Conservation (phyloP, 805 yeast genomes). For the Saccharomyces kudriavzevii region DNA sequence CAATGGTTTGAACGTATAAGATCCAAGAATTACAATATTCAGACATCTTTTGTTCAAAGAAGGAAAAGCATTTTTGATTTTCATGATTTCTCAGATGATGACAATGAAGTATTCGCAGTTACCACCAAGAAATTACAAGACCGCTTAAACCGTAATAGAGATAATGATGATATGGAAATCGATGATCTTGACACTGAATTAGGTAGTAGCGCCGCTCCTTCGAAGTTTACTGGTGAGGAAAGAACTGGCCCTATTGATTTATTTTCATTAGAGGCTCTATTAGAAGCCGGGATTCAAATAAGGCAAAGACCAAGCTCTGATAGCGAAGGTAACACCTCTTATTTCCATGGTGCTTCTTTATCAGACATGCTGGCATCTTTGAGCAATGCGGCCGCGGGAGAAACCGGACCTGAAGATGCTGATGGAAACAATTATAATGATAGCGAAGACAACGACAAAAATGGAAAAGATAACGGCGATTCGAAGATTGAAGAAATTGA, state of each 20-base stretch:
- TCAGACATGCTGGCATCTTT: constrained; percentile 52
- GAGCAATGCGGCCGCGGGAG: constrained; percentile 33
- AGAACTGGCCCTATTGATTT: constrained; percentile 5
- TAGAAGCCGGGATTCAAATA: constrained; percentile 21
- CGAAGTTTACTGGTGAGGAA: not conserved
- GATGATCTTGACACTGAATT: constrained; percentile 3
- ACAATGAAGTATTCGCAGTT: constrained; percentile 31
- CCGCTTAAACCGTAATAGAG: constrained; percentile 20
- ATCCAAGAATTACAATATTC: constrained; percentile 34
- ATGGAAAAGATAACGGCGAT: constrained; percentile 4
- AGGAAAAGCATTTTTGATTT: constrained; percentile 40
- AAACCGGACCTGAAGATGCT: constrained; percentile 11
- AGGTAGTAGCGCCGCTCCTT: constrained; percentile 2
- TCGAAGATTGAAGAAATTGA: not conserved
- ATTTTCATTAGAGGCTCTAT: constrained; percentile 12
- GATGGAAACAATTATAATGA: constrained; percentile 11
- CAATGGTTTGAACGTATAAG: constrained; percentile 56
- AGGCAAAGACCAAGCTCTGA: constrained; percentile 39
- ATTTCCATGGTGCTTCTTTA: constrained; percentile 54
- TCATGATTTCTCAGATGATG: constrained; percentile 39
- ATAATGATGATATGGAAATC: constrained; percentile 14
- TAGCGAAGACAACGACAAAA: constrained; percentile 21
- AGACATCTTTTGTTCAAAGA: constrained; percentile 39
- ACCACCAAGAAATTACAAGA: constrained; percentile 19
- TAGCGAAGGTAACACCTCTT: constrained; percentile 40